These are phyloP conservation scores for Porphyra umbilicalis DNA, from an alignment of 31 red algal species.

Conservation along the genomic window DNA sequence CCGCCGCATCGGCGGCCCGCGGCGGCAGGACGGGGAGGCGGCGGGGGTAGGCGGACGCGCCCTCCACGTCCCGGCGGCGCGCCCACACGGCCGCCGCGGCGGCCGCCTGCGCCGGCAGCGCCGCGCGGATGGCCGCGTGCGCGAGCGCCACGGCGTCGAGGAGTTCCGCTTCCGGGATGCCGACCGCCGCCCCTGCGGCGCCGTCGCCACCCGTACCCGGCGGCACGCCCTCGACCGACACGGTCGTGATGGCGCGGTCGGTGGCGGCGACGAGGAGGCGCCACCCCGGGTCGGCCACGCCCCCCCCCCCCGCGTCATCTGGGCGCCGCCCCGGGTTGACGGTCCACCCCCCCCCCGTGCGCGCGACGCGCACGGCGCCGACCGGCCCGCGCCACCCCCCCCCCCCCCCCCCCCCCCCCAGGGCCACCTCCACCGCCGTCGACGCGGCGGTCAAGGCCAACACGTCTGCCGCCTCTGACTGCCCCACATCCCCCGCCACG, in stretches of 20 bases:
- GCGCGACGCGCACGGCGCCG: constrained; percentile 48
- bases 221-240: background rate
- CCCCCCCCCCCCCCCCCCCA: background rate
- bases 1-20: background rate
- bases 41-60: background rate
- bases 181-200: background rate
- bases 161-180: background rate
- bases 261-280: background rate
- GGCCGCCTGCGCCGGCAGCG: background rate
- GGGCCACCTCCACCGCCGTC: constrained; percentile 19
- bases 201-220: background rate
- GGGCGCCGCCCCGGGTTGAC: background rate
- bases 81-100: background rate
- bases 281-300: background rate
- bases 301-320: background rate
- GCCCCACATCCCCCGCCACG: constrained; percentile 23
- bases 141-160: background rate
- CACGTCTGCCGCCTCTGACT: constrained; percentile 27
- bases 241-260: background rate
- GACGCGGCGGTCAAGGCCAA: constrained; percentile 59
- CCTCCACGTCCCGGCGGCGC: background rate
- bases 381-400: constrained; percentile 25
- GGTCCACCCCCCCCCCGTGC: background rate
- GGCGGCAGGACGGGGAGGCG: background rate
- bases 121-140: background rate